These are phyloP conservation scores for Solanum pimpinellifolium DNA, from an alignment of 257 asterid species.

Conservation along the genomic window DNA sequence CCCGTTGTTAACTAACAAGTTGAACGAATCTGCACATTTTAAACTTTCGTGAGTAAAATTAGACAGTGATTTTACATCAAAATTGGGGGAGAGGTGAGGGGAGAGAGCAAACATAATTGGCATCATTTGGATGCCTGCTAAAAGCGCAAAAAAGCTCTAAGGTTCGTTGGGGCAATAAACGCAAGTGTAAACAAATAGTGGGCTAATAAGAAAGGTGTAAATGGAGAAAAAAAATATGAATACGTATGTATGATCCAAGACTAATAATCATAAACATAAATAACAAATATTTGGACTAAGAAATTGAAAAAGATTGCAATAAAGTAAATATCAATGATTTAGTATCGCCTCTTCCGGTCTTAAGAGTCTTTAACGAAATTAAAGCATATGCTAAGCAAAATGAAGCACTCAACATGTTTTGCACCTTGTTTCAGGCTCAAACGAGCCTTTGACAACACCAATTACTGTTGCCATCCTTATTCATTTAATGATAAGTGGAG, in stretches of 20 bases:
- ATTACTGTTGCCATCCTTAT: background rate
- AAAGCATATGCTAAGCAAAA: background rate
- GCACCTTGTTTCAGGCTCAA: background rate
- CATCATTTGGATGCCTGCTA: background rate
- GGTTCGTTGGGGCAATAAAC: background rate
- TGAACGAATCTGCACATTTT: conserved; percentile 68
- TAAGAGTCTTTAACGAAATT: background rate
- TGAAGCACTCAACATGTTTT: background rate
- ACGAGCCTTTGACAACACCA: background rate
- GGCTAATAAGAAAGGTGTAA: background rate
- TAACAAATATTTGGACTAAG: background rate
- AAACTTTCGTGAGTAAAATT: background rate
- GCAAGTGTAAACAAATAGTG: background rate
- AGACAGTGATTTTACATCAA: background rate
- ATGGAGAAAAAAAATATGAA: background rate
- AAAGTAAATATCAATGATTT: background rate
- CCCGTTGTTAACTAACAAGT: conserved; percentile 93
- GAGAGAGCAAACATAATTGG: background rate
- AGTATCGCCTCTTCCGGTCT: background rate
- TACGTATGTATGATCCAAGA: background rate
- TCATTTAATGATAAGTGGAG: background rate
- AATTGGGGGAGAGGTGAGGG: background rate
- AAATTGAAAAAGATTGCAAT: background rate
- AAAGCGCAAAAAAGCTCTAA: background rate
- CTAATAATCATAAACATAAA: background rate